Percentiles rank a stretch among this genome's conserved stretches.
These are phyloP conservation scores for Chaetomium olivaceum DNA, from an alignment of 2,329 filamentous ascomycete genomes.

Conservation along the genomic window DNA sequence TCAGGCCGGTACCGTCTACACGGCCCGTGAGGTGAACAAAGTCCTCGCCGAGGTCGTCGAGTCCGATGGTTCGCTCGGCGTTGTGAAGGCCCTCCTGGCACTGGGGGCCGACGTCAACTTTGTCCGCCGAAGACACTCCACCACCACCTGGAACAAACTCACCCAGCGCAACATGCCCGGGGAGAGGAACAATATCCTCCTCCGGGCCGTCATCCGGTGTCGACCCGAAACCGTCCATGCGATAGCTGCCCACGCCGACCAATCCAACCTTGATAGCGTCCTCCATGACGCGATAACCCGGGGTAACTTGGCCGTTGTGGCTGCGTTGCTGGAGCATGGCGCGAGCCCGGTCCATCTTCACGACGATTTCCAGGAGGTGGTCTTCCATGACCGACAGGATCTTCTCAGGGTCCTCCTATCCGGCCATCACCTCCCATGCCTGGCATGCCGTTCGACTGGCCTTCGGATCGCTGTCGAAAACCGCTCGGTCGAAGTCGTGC, in stretches of 20 bases:
- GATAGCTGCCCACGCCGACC: conserved; percentile 34
- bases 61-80: conserved; percentile 31
- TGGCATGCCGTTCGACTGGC: conserved; percentile 32
- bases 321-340: conserved; percentile 32
- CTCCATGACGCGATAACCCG: conserved; percentile 33
- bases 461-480: conserved; percentile 34
- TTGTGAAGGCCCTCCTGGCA: conserved; percentile 32
- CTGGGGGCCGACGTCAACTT: conserved; percentile 36
- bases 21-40: conserved; percentile 33
- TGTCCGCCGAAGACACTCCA: conserved; percentile 27
- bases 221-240: conserved; percentile 31
- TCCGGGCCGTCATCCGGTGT: conserved; percentile 30
- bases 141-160: conserved; percentile 31
- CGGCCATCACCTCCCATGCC: conserved; percentile 33
- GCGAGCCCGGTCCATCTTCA: conserved; percentile 33
- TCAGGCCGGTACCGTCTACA: conserved; percentile 27
- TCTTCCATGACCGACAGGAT: conserved; percentile 29
- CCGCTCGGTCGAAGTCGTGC: conserved; percentile 27
- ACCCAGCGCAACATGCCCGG: conserved; percentile 26
- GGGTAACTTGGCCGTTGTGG: conserved; percentile 30
- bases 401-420: conserved; percentile 30
- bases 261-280: conserved; percentile 34
- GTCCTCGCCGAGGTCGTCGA: conserved; percentile 33
- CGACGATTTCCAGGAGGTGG: conserved; percentile 34
- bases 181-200: conserved; percentile 34